phyloP scores from a whole-genome alignment of 805 yeast species.

The Saturnispora kantuleensis region DNA sequence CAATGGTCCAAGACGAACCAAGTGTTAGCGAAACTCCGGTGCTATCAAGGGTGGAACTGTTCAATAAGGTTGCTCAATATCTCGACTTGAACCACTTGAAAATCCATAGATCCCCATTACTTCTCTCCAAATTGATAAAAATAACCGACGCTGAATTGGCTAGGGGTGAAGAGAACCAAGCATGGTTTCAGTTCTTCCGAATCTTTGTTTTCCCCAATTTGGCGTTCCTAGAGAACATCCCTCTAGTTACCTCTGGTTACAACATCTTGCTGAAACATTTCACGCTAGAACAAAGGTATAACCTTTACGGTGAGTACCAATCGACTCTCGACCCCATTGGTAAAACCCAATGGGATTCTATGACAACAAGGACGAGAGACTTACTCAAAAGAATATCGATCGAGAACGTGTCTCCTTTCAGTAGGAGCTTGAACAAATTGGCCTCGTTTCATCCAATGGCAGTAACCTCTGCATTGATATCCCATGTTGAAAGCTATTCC shows the following conservation, averaged over 20 bases:
- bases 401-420: slow-evolving; percentile 64
- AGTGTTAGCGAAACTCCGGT: no score
- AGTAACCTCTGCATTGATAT: slow-evolving; percentile 57
- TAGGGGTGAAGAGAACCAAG: slow-evolving; percentile 7
- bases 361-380: slow-evolving; percentile 73
- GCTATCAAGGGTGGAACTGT: slow-evolving; percentile 32
- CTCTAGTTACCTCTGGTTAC: slow-evolving; percentile 52
- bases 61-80: slow-evolving; percentile 29
- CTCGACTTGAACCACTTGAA: slow-evolving; percentile 47
- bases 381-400: slow-evolving; percentile 72
- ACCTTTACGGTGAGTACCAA: slow-evolving; percentile 71
- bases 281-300: slow-evolving; percentile 56
- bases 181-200: slow-evolving; percentile 56
- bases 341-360: slow-evolving; percentile 49
- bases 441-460: slow-evolving; percentile 73
- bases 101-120: slow-evolving; percentile 36
- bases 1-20: background rate
- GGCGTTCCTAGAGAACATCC: slow-evolving; percentile 44
- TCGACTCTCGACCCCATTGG: slow-evolving; percentile 47
- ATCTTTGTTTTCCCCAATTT: slow-evolving; percentile 58
- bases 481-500: slow-evolving; percentile 86
- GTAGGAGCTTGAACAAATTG: slow-evolving; percentile 61
- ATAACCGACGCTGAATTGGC: slow-evolving; percentile 38
- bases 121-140: slow-evolving; percentile 52
- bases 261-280: slow-evolving; percentile 38